phyloP scores from a whole-genome alignment of 495 filamentous ascomycete genomes.

The Xanthoparmelia taractica region DNA sequence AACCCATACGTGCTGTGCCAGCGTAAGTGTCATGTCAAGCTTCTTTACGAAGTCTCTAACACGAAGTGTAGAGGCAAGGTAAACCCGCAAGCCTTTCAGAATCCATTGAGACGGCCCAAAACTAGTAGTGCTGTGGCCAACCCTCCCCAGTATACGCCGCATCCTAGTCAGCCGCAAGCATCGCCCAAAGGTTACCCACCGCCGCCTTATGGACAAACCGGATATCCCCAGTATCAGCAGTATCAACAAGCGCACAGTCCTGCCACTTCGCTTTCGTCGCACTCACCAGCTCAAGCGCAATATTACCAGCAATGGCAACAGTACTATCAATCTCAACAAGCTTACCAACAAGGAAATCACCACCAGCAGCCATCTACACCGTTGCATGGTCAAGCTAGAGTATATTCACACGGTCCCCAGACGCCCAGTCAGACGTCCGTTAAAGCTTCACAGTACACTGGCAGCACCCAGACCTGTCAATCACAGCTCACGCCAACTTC shows the following conservation, averaged over 20 bases:
- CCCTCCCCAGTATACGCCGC: slow-evolving; percentile 31
- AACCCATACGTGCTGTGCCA: slow-evolving; percentile 42
- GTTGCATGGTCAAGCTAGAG: slow-evolving; percentile 33
- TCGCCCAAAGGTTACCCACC: slow-evolving; percentile 18
- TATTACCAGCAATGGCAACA: slow-evolving; percentile 21
- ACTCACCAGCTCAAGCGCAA: slow-evolving; percentile 24
- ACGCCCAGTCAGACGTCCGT: slow-evolving; percentile 14
- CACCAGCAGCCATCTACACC: slow-evolving; percentile 40
- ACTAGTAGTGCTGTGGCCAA: slow-evolving; percentile 35
- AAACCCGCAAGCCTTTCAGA: slow-evolving; percentile 18
- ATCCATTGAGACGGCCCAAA: slow-evolving; percentile 15
- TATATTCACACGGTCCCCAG: slow-evolving; percentile 7
- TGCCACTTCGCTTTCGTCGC: slow-evolving; percentile 23
- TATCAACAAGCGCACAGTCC: slow-evolving; percentile 24
- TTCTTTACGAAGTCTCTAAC: slow-evolving; percentile 11
- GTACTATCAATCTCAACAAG: slow-evolving; percentile 21
- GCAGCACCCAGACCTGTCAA: slow-evolving; percentile 4
- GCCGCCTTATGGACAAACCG: slow-evolving; percentile 21
- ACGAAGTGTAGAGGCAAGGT: slow-evolving; percentile 8
- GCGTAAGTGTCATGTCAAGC: slow-evolving; percentile 44
- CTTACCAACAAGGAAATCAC: slow-evolving; percentile 18
- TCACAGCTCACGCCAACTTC: background rate
- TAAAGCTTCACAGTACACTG: slow-evolving; percentile 11
- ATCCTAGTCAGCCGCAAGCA: slow-evolving; percentile 15
- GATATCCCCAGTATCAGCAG: slow-evolving; percentile 27